Evolutionary conservation across 192 early-diverging fungal species (phyloP), one percentile per base, ranked within the genome.

Genomic region (Podila clonocystis): DNA sequence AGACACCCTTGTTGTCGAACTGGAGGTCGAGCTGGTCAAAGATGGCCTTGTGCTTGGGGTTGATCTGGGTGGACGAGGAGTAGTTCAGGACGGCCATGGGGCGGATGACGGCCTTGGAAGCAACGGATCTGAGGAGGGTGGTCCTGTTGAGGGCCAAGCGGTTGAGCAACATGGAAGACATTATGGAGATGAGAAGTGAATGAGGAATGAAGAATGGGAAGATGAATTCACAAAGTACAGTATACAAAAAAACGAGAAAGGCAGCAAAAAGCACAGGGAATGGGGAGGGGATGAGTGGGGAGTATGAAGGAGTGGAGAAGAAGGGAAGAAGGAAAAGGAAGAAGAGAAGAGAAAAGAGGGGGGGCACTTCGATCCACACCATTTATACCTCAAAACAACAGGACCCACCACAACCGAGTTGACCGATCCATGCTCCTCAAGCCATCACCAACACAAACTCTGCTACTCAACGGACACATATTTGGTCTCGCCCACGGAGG

Each of bases 1-100:
- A 94, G 28, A 94, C 93, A 68, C 93, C 93, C 65, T 89, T 87
- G 84, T 94, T 94, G 57, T 88, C 86, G 63, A 90, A 87, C 58
- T 85, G 85, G 33, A 94, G 82, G 22, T 87, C 90, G 45, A 94
- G 84, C 67, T 87, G 85, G 48, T 85, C 85, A 80, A 90, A 85
- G 63, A 87, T 76, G 50, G 84, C 73, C 48, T 84, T 76, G 62
- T 89, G 74, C 62, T 83, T 83, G 22, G 80, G 77, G 50, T 45
- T 63, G 77, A 73, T 65, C 34, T 69, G 38, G 48, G 62, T 15
- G 19, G 77, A 62, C 38, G 77, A 68, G 6, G 77, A 80, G 70
- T 80, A 80, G 71, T 80, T 80, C 57, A 80, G 66, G 67, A 80
- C 67, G 36, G 77, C 50, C 77, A 80, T 80, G 65, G 77, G 67